A percentile compares a stretch with the other conserved stretches of the same genome.
Evolutionary conservation across 2,329 filamentous ascomycete species (phyloP).

Genomic region (Fusarium euwallaceae): DNA sequence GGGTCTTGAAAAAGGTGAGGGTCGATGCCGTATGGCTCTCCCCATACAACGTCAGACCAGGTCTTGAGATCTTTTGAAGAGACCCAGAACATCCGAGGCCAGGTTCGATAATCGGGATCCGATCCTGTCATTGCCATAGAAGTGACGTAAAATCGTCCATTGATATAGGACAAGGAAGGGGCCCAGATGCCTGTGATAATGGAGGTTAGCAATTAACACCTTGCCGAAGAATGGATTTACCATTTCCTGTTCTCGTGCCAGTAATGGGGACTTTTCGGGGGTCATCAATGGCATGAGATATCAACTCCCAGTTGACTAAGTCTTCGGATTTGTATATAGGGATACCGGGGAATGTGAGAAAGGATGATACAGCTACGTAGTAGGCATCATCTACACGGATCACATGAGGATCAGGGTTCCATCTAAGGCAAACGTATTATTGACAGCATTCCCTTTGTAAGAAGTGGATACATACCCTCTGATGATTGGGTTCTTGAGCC

Average conservation of each 20-base stretch:
- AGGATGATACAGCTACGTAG: slow-evolving; percentile 37
- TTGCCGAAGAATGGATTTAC: background rate
- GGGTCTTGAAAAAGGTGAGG: slow-evolving; percentile 25
- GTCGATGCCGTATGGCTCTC: slow-evolving; percentile 24
- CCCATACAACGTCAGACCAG: slow-evolving; percentile 27
- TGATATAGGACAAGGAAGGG: slow-evolving; percentile 14
- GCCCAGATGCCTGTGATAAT: slow-evolving; percentile 15
- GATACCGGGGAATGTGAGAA: slow-evolving; percentile 36
- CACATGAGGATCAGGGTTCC: slow-evolving; percentile 37
- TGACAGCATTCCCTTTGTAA: background rate
- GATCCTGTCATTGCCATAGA: slow-evolving; percentile 19
- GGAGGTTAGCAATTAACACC: background rate
- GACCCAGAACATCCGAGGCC: slow-evolving; percentile 18
- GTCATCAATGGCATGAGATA: slow-evolving; percentile 19
- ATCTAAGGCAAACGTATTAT: background rate
- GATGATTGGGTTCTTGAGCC: slow-evolving; percentile 10
- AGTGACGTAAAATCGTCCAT: slow-evolving; percentile 19
- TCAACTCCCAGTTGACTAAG: slow-evolving; percentile 34
- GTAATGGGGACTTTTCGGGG: slow-evolving; percentile 2
- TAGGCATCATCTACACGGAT: slow-evolving; percentile 28
- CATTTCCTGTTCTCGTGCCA: slow-evolving; percentile 10
- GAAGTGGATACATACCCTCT: background rate
- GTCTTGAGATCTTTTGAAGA: slow-evolving; percentile 22
- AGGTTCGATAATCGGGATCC: slow-evolving; percentile 10
- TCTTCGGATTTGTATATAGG: slow-evolving; percentile 36